These are phyloP conservation scores for Leccinellum rugosiceps DNA, from an alignment of 768 basidiomycete species.

Conservation along the genomic window DNA sequence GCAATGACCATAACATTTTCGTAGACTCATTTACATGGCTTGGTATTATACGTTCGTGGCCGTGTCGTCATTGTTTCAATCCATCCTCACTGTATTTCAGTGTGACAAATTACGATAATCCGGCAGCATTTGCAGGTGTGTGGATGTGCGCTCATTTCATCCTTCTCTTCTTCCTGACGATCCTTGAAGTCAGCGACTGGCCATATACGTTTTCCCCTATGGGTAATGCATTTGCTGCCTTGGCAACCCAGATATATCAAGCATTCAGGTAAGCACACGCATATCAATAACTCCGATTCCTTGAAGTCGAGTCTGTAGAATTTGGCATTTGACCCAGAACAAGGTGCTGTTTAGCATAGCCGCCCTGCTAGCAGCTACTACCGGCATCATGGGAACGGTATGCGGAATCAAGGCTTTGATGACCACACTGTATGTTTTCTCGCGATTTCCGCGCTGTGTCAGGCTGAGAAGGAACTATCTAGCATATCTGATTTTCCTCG, in stretches of 20 bases:
- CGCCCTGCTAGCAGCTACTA: background rate
- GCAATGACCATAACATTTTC: background rate
- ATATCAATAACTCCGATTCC: background rate
- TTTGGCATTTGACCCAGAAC: constrained; percentile 8
- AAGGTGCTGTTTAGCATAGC: background rate
- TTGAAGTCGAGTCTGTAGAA: constrained; percentile 6
- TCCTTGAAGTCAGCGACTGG: constrained; percentile 39
- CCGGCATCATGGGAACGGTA: background rate
- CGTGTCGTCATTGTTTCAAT: too few species aligned
- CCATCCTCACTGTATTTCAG: background rate
- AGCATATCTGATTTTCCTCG: background rate
- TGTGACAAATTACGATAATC: background rate
- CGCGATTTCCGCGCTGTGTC: background rate
- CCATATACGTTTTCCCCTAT: constrained; percentile 50
- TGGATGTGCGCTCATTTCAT: background rate
- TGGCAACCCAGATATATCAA: constrained; percentile 49
- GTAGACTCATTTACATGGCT: constrained; percentile 18
- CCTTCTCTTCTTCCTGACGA: background rate
- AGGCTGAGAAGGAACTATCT: background rate
- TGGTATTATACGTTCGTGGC: constrained; percentile 15
- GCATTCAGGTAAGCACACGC: constrained; percentile 37
- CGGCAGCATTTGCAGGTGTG: background rate
- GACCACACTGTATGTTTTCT: background rate
- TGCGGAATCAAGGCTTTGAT: background rate
- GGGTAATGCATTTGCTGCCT: constrained; percentile 44